Evolutionary conservation across 2,329 filamentous ascomycete genomes (phyloP).

Genomic region (Xylaria sp.): DNA sequence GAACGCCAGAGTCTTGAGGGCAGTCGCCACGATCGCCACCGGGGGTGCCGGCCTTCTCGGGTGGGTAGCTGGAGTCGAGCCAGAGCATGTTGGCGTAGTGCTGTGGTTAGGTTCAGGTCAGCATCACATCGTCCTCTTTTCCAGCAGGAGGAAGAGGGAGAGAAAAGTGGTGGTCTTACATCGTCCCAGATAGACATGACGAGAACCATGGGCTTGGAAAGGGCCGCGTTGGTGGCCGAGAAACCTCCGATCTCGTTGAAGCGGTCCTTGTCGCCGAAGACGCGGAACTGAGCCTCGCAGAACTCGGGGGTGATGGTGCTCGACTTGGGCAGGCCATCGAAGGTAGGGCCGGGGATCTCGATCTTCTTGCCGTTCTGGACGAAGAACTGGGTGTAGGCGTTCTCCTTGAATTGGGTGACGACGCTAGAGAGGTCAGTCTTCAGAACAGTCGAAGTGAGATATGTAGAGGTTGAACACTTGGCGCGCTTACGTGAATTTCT

Average conservation of each 20-base stretch:
- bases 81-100: constrained; percentile 65
- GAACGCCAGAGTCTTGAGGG: constrained; percentile 51
- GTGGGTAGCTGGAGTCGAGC: constrained; percentile 60
- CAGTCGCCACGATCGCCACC: constrained; percentile 58
- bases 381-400: constrained; percentile 61
- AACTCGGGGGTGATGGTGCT: constrained; percentile 57
- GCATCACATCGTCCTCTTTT: background rate
- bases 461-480: too few species aligned
- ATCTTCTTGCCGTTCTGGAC: constrained; percentile 61
- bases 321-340: constrained; percentile 37
- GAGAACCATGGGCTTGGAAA: constrained; percentile 64
- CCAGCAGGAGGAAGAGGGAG: background rate
- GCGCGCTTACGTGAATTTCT: constrained; percentile 57
- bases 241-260: constrained; percentile 62
- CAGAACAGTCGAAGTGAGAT: background rate
- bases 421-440: constrained; percentile 43
- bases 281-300: constrained; percentile 59
- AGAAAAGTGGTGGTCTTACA: constrained; percentile 31
- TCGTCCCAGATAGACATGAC: constrained; percentile 68
- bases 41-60: constrained; percentile 43
- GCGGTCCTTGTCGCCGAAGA: constrained; percentile 57
- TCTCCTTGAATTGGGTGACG: constrained; percentile 60
- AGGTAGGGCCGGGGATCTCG: constrained; percentile 45
- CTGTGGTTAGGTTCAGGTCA: constrained; percentile 28
- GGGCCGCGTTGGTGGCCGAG: constrained; percentile 55